These are phyloP conservation scores for Alternaria gansuensis DNA, from an alignment of 2,329 filamentous ascomycete species.

Conservation along the genomic window DNA sequence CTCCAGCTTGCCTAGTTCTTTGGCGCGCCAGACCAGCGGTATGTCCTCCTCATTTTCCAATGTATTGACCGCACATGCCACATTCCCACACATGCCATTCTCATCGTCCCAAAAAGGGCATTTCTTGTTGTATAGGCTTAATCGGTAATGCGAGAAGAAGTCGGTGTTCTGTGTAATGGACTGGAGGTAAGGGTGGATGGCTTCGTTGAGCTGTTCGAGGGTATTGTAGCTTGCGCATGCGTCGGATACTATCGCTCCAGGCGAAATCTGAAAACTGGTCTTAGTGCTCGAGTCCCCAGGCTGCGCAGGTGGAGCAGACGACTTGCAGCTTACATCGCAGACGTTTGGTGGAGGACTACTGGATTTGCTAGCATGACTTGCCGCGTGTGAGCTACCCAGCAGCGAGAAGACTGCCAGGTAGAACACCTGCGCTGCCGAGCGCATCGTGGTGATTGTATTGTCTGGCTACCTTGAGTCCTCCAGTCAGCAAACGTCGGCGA, in stretches of 20 bases:
- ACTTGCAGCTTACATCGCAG: constrained; percentile 63
- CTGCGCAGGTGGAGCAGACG: constrained; percentile 30
- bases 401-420: constrained; percentile 70
- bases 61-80: constrained; percentile 94
- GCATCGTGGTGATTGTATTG: constrained; percentile 54
- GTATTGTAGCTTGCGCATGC: constrained; percentile 93
- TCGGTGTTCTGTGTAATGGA: constrained; percentile 87
- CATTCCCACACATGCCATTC: constrained; percentile 94
- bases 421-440: constrained; percentile 64
- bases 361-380: constrained; percentile 45
- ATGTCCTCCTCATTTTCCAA: constrained; percentile 96
- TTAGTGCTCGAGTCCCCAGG: constrained; percentile 44
- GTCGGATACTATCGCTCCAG: constrained; percentile 87
- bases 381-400: constrained; percentile 60
- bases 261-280: constrained; percentile 74
- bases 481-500: constrained; percentile 50
- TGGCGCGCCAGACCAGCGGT: constrained; percentile 87
- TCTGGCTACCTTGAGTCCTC: constrained; percentile 32
- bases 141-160: constrained; percentile 96
- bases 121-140: constrained; percentile 92
- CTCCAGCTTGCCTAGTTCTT: constrained; percentile 89
- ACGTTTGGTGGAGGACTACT: constrained; percentile 56
- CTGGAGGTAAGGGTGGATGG: constrained; percentile 78
- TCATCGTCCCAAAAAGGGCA: constrained; percentile 98
- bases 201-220: constrained; percentile 82